Conservation (phyloP, 805 yeast genomes). For the Kodamaea kaohsiungensis region DNA sequence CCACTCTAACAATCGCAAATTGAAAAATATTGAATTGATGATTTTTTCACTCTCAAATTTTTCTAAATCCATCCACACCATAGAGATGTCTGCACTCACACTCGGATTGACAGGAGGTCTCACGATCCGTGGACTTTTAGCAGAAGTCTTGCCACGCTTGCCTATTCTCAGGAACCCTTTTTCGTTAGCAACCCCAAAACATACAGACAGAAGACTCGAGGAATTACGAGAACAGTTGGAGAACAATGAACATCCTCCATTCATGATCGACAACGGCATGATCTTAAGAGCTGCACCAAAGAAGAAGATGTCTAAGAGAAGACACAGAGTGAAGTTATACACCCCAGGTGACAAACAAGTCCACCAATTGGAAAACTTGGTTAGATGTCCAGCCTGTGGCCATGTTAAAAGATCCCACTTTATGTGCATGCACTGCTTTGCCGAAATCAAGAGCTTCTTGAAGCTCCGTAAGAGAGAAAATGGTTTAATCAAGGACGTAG, state of each 20-base stretch:
- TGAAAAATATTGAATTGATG: too few relatives aligned
- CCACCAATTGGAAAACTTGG: slow-evolving; percentile 71
- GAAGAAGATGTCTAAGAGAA: slow-evolving; percentile 85
- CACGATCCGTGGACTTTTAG: slow-evolving; percentile 3
- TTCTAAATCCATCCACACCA: not conserved
- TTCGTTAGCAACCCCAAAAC: slow-evolving; percentile 3
- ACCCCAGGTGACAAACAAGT: slow-evolving; percentile 83
- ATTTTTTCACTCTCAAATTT: slow-evolving; percentile 2
- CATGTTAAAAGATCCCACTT: slow-evolving; percentile 86
- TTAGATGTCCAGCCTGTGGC: slow-evolving; percentile 95
- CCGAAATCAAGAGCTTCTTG: slow-evolving; percentile 77
- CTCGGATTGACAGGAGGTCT: slow-evolving; percentile 8
- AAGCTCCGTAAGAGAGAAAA: slow-evolving; percentile 45
- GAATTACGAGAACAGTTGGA: slow-evolving; percentile 43
- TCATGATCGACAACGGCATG: slow-evolving; percentile 62
- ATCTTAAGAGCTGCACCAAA: slow-evolving; percentile 88
- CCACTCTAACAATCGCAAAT: not conserved
- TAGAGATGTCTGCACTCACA: slow-evolving; percentile 7
- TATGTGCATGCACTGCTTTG: slow-evolving; percentile 90
- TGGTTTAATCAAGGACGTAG: slow-evolving; percentile 26
- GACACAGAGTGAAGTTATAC: slow-evolving; percentile 79
- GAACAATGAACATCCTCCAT: slow-evolving; percentile 34
- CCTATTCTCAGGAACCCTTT: slow-evolving; percentile 10
- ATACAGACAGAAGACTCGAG: slow-evolving; percentile 28
- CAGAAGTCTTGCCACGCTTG: slow-evolving; percentile 13